Base-by-base conservation (phyloP, 2,329 filamentous ascomycete species). In the Dactylonectria macrodidyma region DNA sequence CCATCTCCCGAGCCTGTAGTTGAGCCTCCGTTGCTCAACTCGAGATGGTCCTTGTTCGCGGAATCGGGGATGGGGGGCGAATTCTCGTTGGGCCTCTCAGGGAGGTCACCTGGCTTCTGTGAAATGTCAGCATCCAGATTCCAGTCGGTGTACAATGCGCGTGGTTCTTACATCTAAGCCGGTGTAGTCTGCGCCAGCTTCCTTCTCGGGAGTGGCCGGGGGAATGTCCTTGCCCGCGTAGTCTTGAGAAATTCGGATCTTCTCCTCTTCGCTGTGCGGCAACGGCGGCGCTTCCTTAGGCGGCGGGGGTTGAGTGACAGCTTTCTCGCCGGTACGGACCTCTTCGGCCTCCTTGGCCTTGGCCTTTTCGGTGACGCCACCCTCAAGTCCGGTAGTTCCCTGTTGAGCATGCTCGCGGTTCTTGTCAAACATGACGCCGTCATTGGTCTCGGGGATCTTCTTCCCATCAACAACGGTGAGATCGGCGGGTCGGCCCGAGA, bases 391-490 rank as follows among this genome's bases (percentile, higher is more conserved):
- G 4, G 92, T 93, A 2, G 94, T 97, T 54, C 95, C 95, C 79
- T 95, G 88, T 78, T 95, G 95, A 5, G 95, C 94, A 47, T 89
- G 87, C 44, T 88, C 83, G 72, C 94, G 87, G 78, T 93, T 88
- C 70, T 92, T 93, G 80, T 98, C 95, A 77, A 97, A 93, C 95
- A 98, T 98, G 66, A 98, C 94, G 47, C 95, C 94, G 78, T 97
- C 90, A 73, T 91, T 91, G 68, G 84, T 84, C 71, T 90, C 84
- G 33, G 89, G 89, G 24, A 91, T 89, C 79, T 86, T 88, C 76
- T 87, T 87, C 72, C 89, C 89, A 60, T 90, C 87, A 51, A 89
- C 80, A 10, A 88, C 78, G 30, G 85, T 87, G 55, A 84, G 83
- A 66, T 90, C 87, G 41, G 78, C 75, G 1, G 86, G 84, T n/a